phyloP scores from a whole-genome alignment of 345 rosid genomes.

The Lepidium aucheri region DNA sequence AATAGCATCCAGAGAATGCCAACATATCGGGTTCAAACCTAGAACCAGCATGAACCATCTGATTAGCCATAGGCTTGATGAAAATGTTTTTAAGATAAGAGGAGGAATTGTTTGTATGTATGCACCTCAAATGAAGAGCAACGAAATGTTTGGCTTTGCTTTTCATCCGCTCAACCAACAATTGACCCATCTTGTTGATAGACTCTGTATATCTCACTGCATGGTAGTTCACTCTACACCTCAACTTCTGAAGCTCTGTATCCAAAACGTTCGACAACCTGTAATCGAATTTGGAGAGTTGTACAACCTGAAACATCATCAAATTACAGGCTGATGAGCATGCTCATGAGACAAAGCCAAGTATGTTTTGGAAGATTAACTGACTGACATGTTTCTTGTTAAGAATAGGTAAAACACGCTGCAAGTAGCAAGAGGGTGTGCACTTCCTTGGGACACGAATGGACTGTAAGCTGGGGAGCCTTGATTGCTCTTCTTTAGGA shows the following conservation, averaged over 20 bases:
- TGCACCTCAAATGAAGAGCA: conserved; percentile 84
- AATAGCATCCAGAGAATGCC: conserved; percentile 94
- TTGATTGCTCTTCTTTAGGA: conserved; percentile 45
- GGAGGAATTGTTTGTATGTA: background rate
- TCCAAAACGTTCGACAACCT: conserved; percentile 67
- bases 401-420: conserved; percentile 28
- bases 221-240: conserved; percentile 93
- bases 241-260: conserved; percentile 71
- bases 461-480: conserved; percentile 37
- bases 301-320: conserved; percentile 50
- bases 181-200: conserved; percentile 57
- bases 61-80: background rate
- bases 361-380: background rate
- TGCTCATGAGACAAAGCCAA: background rate
- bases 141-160: conserved; percentile 53
- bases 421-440: conserved; percentile 36
- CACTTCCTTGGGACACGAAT: conserved; percentile 93
- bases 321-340: background rate
- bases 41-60: conserved; percentile 3
- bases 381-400: conserved; percentile 24
- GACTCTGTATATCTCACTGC: conserved; percentile 62
- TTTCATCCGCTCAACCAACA: conserved; percentile 65
- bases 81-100: background rate
- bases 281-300: conserved; percentile 90
- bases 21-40: conserved; percentile 98